A percentile compares a stretch with the other conserved stretches of the same genome.
phyloP scores from a whole-genome alignment of 306 rosid genomes.

The Inga oerstediana region DNA sequence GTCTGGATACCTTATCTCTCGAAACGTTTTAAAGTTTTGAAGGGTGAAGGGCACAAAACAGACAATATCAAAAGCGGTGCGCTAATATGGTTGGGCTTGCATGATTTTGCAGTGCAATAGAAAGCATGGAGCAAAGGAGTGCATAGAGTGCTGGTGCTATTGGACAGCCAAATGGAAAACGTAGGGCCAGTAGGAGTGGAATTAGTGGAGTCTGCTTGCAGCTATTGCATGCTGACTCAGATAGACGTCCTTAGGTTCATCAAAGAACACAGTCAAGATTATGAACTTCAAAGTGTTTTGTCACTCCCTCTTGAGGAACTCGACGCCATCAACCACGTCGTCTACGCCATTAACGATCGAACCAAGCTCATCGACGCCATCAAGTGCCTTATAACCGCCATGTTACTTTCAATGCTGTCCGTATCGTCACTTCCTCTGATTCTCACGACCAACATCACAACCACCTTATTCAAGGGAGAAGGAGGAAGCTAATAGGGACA shows the following conservation, averaged over 20 bases:
- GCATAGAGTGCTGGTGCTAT: conserved; percentile 78
- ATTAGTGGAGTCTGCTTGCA: conserved; percentile 68
- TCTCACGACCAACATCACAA: conserved; percentile 48
- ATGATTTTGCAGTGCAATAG: conserved; percentile 52
- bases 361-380: conserved; percentile 71
- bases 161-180: conserved; percentile 57
- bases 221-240: conserved; percentile 78
- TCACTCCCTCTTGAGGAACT: conserved; percentile 45
- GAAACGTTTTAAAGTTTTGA: no score
- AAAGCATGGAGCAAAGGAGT: conserved; percentile 98
- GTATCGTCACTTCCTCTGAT: conserved; percentile 58
- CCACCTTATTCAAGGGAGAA: conserved; percentile 75
- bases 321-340: conserved; percentile 57
- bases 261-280: conserved; percentile 35
- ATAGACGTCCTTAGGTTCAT: conserved; percentile 76
- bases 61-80: no score
- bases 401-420: conserved; percentile 66
- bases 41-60: no score
- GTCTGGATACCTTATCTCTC: no score
- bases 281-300: conserved; percentile 37
- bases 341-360: conserved; percentile 69
- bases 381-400: conserved; percentile 61
- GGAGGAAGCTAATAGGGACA: conserved; percentile 66
- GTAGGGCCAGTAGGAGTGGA: conserved; percentile 53
- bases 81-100: no score